Conservation (phyloP, 306 rosid species). For the Ziziphus jujuba region DNA sequence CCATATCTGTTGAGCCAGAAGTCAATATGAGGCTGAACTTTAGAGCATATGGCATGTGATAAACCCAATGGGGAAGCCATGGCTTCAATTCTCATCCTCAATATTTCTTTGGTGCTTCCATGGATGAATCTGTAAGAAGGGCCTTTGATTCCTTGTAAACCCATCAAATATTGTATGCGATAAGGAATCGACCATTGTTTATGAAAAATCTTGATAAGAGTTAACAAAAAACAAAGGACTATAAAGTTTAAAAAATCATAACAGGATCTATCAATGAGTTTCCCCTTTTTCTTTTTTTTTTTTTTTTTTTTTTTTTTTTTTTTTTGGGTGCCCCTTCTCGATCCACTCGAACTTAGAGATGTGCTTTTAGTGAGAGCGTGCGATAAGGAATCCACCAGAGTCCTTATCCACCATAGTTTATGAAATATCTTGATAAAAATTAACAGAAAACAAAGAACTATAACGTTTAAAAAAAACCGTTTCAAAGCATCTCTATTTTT, state of each 20-base stretch:
- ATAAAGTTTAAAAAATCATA: background rate
- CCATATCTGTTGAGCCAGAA: constrained; percentile 14
- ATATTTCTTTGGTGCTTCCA: constrained; percentile 22
- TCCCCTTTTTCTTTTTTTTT: background rate
- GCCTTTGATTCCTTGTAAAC: constrained; percentile 25
- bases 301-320: too few species aligned
- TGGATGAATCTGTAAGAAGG: constrained; percentile 25
- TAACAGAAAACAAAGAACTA: too few species aligned
- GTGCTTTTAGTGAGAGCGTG: too few species aligned
- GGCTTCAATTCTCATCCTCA: constrained; percentile 3
- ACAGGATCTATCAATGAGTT: background rate
- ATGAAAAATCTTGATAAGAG: background rate
- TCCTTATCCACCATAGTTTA: too few species aligned
- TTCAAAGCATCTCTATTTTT: too few species aligned
- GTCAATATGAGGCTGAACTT: constrained; percentile 22
- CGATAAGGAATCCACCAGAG: too few species aligned
- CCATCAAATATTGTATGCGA: background rate
- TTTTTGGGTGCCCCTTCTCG: too few species aligned
- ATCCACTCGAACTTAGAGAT: too few species aligned
- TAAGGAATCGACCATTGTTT: constrained; percentile 30
- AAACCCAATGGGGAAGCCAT: constrained; percentile 2
- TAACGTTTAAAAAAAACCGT: too few species aligned
- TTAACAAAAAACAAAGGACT: background rate
- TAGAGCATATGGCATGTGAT: constrained; percentile 13
- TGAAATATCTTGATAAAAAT: too few species aligned